These are phyloP conservation scores for Chrysanthemum lavandulifolium DNA, from an alignment of 129 eudicot genomes.

Conservation along the genomic window DNA sequence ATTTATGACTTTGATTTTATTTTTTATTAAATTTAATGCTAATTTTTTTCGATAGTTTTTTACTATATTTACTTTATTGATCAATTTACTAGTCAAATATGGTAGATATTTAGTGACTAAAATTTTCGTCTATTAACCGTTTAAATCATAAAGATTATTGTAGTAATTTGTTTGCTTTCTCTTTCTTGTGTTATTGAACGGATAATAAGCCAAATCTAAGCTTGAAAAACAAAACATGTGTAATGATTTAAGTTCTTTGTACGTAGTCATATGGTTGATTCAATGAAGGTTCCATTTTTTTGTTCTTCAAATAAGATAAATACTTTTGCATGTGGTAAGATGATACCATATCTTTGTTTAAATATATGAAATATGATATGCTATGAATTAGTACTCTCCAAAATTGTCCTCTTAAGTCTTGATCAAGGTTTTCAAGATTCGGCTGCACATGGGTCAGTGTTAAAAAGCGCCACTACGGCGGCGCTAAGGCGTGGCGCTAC, in stretches of 20 bases:
- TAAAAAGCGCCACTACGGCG: too few relatives aligned
- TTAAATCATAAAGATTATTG: constrained; percentile 1
- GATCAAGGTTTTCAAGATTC: constrained; percentile 10
- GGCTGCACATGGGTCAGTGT: constrained; percentile 11
- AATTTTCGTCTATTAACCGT: not conserved
- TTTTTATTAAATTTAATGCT: too few relatives aligned
- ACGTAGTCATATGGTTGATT: constrained; percentile 34
- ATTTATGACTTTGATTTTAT: constrained; percentile 15
- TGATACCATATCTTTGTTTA: constrained; percentile 4
- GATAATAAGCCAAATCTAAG: constrained; percentile 5
- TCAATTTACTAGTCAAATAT: too few relatives aligned
- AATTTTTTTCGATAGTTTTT: too few relatives aligned
- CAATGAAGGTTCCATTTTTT: constrained; percentile 25
- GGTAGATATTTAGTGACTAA: too few relatives aligned
- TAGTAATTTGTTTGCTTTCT: not conserved
- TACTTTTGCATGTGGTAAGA: constrained; percentile 30
- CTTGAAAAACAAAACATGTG: constrained; percentile 16
- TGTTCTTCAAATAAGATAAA: constrained; percentile 11
- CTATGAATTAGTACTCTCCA: constrained; percentile 6
- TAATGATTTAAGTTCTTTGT: constrained; percentile 13
- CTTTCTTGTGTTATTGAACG: constrained; percentile 21
- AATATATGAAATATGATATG: not conserved
- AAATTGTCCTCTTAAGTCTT: constrained; percentile 16
- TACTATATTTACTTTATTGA: too few relatives aligned
- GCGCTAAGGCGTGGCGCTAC: too few relatives aligned